Percentiles rank a stretch among this genome's conserved stretches.
These are phyloP conservation scores for Talaromyces funiculosus DNA, from an alignment of 2,329 filamentous ascomycete genomes.

Conservation along the genomic window DNA sequence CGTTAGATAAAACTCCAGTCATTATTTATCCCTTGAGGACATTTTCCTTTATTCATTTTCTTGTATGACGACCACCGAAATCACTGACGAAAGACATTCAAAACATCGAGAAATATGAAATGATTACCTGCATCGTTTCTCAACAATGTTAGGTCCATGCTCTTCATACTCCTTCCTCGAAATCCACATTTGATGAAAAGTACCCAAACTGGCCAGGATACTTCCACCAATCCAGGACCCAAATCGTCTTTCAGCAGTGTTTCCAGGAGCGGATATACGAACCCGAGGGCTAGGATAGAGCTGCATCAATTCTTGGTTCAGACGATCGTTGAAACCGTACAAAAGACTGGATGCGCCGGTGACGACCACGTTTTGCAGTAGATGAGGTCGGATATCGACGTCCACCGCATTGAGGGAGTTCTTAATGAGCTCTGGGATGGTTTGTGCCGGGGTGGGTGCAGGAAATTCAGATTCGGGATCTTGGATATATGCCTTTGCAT, in stretches of 20 bases:
- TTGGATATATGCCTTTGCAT: conserved; percentile 67
- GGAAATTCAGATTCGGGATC: conserved; percentile 42
- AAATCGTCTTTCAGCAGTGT: conserved; percentile 83
- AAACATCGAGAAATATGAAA: not conserved
- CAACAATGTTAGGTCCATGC: conserved; percentile 81
- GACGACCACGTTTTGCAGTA: conserved; percentile 86
- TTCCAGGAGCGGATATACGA: conserved; percentile 78
- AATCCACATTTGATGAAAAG: conserved; percentile 99
- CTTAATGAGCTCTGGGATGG: conserved; percentile 76
- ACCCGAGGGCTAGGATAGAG: conserved; percentile 83
- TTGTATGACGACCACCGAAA: not conserved
- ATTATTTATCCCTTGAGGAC: not conserved
- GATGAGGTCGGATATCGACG: conserved; percentile 75
- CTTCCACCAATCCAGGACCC: conserved; percentile 95
- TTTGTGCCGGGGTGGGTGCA: conserved; percentile 63
- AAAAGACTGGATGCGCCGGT: conserved; percentile 83
- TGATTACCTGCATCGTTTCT: conserved; percentile 85
- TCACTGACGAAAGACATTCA: not conserved
- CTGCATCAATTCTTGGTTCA: conserved; percentile 74
- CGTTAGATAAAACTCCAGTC: conserved; percentile 5
- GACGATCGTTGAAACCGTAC: conserved; percentile 84
- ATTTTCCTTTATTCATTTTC: not conserved
- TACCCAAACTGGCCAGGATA: conserved; percentile 89
- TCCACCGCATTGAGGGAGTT: conserved; percentile 74
- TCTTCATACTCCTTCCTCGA: conserved; percentile 96